These are phyloP conservation scores for Glycyrrhiza uralensis DNA, from an alignment of 306 rosid species.

Conservation along the genomic window DNA sequence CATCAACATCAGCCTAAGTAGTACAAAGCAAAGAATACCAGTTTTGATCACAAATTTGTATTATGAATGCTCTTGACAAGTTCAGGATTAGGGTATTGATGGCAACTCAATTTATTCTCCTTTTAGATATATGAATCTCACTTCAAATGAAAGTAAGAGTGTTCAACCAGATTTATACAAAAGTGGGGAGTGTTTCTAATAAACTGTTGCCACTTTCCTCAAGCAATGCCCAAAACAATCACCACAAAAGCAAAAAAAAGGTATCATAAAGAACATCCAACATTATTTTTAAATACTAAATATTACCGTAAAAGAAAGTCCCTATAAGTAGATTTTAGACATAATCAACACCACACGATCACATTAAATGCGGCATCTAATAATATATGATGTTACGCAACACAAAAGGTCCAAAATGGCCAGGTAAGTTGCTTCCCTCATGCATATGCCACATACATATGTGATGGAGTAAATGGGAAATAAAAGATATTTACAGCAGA, in stretches of 20 bases:
- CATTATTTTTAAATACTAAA: not conserved
- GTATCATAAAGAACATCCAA: not conserved
- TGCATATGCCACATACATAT: not conserved
- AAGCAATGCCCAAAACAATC: not conserved
- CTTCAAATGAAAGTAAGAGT: not conserved
- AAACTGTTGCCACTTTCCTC: not conserved
- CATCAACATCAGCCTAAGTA: slow-evolving; percentile 86
- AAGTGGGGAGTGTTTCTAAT: not conserved
- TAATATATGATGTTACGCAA: not conserved
- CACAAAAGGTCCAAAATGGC: not conserved
- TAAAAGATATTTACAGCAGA: not conserved
- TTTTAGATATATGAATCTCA: not conserved
- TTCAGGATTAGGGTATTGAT: not conserved
- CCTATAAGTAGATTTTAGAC: not conserved
- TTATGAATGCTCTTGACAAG: not conserved
- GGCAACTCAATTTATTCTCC: not conserved
- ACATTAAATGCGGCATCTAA: not conserved
- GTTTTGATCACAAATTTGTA: not conserved
- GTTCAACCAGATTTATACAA: not conserved
- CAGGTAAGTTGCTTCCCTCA: not conserved
- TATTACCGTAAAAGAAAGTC: not conserved
- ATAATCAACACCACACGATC: not conserved
- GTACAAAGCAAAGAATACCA: slow-evolving; percentile 10
- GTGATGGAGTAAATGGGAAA: not conserved
- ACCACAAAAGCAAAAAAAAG: not conserved